Base-by-base conservation (phyloP, 148 eudicot genomes). In the Chenopodium quinoa region DNA sequence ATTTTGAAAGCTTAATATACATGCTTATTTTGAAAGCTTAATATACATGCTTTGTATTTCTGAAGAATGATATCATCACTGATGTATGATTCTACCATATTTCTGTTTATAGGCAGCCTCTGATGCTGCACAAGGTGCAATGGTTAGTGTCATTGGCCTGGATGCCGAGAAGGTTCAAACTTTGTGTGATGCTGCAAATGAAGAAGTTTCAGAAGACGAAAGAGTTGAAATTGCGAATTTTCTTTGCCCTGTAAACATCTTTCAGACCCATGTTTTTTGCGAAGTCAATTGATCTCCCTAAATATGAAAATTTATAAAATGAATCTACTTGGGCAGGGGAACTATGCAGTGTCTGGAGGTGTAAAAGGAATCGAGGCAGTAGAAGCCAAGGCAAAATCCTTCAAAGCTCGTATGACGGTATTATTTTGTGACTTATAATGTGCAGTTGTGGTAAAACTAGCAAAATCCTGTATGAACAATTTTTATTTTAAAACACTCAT, bases 341-440 rank as follows among this genome's bases (percentile, higher is more conserved):
- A 95, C 76, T 95, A 95, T 85, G 98, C 97, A 47, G 98, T 93
- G 65, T 95, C 97, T 80, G 97, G 98, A 80, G 97, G 97, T 68
- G 88, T 95, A 60, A 93, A 93, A 89, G 98, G 98, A 74, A 87
- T 95, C 34, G 98, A 95, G 86, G 97, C 91, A 12, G 92, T 95
- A 34, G 98, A 95, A 91, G 97, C 97, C 48, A 95, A 92, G 89
- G 98, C 98, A 60, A 95, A 93, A 81, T 92, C 97, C 60, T 95
- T 95, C 75, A 95, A 95, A 88, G 98, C 98, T 85, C 94, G 98
- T 70, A 95, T 95, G 98, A 92, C 97, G 89, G 98, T 93, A 91
- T n/a, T 14, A 25, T 85, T 80, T 79, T 32, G 16, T 81, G 67
- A 47, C 71, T 71, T 63, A 64, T 32, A 60, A 37, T 56, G 10